phyloP scores from a whole-genome alignment of 306 rosid species.

The Vachellia collinsii region DNA sequence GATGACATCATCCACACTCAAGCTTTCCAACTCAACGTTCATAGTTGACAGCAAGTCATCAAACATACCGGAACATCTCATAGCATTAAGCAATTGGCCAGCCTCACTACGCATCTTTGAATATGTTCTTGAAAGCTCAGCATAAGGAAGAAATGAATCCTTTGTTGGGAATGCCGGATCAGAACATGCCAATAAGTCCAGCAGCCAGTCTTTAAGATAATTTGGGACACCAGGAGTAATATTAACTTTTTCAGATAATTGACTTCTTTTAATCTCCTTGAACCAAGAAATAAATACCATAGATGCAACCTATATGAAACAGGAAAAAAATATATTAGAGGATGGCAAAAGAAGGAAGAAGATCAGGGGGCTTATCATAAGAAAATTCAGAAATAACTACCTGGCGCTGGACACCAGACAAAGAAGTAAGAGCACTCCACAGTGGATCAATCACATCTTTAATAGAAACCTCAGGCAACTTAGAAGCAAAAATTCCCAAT shows the following conservation, averaged over 20 bases:
- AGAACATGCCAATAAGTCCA: constrained; percentile 80
- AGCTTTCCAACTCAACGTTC: constrained; percentile 64
- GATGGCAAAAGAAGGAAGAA: constrained; percentile 20
- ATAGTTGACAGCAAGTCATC: constrained; percentile 50
- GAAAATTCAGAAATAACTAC: constrained; percentile 47
- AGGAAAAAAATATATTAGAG: constrained; percentile 8
- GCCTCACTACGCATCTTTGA: constrained; percentile 93
- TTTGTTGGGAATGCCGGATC: constrained; percentile 92
- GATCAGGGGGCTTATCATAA: constrained; percentile 5
- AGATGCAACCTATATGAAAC: constrained; percentile 74
- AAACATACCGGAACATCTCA: constrained; percentile 61
- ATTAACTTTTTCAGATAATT: constrained; percentile 39
- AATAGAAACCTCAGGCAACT: constrained; percentile 61
- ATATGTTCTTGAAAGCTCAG: constrained; percentile 92
- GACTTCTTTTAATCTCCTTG: constrained; percentile 61
- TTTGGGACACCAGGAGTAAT: constrained; percentile 46
- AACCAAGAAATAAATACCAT: constrained; percentile 93
- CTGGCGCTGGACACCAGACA: constrained; percentile 90
- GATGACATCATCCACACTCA: constrained; percentile 85
- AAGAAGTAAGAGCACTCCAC: constrained; percentile 71
- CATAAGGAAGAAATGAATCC: constrained; percentile 78
- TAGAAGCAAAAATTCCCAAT: constrained; percentile 82
- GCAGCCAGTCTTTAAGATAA: constrained; percentile 63
- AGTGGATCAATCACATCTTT: constrained; percentile 72
- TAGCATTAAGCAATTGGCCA: constrained; percentile 65